These are phyloP conservation scores for Trichoderma breve DNA, from an alignment of 2,329 filamentous ascomycete species.

Conservation along the genomic window DNA sequence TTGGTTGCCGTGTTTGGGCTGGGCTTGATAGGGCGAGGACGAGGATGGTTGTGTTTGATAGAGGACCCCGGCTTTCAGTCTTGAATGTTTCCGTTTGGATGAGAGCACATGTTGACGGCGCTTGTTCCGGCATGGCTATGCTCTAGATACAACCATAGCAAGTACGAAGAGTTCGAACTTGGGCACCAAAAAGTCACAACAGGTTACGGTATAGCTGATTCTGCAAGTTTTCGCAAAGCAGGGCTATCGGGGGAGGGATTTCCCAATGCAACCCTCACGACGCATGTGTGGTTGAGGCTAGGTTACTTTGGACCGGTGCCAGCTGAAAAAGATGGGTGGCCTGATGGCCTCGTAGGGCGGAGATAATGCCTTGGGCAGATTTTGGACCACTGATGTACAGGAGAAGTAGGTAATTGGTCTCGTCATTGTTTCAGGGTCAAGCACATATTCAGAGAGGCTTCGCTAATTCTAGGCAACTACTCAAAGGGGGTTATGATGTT, in stretches of 20 bases:
- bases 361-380: constrained; percentile 8
- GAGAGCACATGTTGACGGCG: background rate
- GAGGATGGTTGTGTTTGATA: background rate
- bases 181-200: background rate
- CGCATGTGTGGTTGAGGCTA: background rate
- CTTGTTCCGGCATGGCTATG: background rate
- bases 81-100: background rate
- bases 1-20: background rate
- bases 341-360: background rate
- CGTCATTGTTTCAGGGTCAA: background rate
- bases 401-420: background rate
- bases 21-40: background rate
- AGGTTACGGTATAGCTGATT: background rate
- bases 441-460: background rate
- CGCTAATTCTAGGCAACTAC: background rate
- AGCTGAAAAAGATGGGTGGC: background rate
- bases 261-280: constrained; percentile 1
- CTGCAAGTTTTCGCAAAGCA: background rate
- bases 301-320: background rate
- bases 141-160: background rate
- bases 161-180: background rate
- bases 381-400: too few species aligned
- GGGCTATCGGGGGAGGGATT: constrained; percentile 12
- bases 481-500: background rate
- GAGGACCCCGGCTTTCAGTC: background rate